Conservation (phyloP, 31 red algal genomes). For the Porphyra umbilicalis region DNA sequence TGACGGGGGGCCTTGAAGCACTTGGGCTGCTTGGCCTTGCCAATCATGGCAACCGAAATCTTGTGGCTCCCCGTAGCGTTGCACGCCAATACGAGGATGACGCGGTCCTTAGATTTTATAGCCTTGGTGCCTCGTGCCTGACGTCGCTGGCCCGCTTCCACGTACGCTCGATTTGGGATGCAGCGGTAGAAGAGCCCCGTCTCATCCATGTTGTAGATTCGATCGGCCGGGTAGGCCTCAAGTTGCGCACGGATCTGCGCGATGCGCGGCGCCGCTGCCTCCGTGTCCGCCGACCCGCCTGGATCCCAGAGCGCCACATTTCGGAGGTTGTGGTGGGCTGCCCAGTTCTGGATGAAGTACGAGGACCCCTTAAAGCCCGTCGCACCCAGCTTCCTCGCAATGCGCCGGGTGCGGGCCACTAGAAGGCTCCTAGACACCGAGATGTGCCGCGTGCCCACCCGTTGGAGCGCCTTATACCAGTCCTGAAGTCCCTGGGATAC, state of each 20-base stretch:
- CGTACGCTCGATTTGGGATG: slow-evolving; percentile 6
- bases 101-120: neutral
- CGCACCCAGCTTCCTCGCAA: too few relatives aligned
- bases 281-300: neutral
- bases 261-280: neutral
- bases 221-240: slow-evolving; percentile 1
- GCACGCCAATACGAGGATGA: neutral
- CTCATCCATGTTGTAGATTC: slow-evolving; percentile 28
- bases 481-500: neutral
- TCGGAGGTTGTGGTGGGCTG: neutral
- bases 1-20: neutral
- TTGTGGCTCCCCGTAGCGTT: slow-evolving; percentile 21
- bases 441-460: neutral
- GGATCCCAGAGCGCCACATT: neutral
- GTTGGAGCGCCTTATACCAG: neutral
- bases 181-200: slow-evolving; percentile 11
- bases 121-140: slow-evolving; percentile 17
- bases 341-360: too few relatives aligned
- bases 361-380: too few relatives aligned
- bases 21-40: neutral
- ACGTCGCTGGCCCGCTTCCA: slow-evolving; percentile 5
- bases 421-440: neutral
- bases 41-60: neutral
- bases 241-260: neutral
- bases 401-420: too few relatives aligned